Evolutionary conservation across 108 stramenopile species (phyloP), one percentile per base, ranked within the genome.

Genomic region (Aureococcus anophagefferens): DNA sequence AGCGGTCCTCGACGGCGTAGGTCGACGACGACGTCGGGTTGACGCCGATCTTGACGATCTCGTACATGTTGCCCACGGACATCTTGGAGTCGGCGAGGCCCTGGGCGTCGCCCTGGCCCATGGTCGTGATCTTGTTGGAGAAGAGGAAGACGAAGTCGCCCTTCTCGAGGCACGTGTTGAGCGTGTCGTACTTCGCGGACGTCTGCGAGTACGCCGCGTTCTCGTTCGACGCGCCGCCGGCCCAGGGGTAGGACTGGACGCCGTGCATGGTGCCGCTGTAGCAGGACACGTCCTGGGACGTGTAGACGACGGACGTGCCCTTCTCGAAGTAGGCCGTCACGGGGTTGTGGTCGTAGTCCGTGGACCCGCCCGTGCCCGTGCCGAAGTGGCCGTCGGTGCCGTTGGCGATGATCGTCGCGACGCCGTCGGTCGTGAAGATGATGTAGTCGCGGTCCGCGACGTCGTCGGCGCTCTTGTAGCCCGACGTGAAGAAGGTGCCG

Each of bases 61-160:
- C 81, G 77, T 83, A 86, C 66, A 88, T 74, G 30, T 84, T 84
- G 29, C 83, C 87, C 40, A 13, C 40, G 9, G 40, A 11, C 71
- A 73, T 79, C 30, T 28, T 46, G 46, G 68, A 75, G 35, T 82
- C 80, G 62, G 79, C 77, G 30, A 69, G 68, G 63, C 79, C 75
- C 71, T 68, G 71, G 70, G n/a, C 36, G 32, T 83, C 77, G 33
- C 80, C 80, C 69, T 46, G 46, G 0, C 85, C 85, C 9, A 13
- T 13, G 9, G 40, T 44, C 9, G 5, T 13, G 40, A 44, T 11
- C 73, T 76, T 83, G 67, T 79, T 82, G 14, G 76, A 77, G 46
- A 86, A 74, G 37, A 87, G 59, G 62, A 87, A 86, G 40, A 87
- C 66, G 63, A 81, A 70, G 77, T 87, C 85, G 5, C 87, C 87